Conservation (phyloP, 179 eudicot species). For the Actinidia chinensis region DNA sequence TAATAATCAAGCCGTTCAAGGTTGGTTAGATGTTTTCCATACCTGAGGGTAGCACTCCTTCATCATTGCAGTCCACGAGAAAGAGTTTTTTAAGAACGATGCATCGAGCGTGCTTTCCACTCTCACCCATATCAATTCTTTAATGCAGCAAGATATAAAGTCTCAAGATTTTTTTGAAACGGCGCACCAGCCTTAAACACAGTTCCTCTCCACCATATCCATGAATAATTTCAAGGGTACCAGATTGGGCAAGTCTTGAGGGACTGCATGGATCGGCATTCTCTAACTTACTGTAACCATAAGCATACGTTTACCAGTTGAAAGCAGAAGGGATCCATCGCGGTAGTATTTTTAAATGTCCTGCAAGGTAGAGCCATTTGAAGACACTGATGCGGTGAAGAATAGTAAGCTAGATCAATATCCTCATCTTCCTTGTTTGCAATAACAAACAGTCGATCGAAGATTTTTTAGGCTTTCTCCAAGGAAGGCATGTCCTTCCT, state of each 20-base stretch:
- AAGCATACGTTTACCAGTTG: too few species aligned
- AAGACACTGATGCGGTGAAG: conserved; percentile 21
- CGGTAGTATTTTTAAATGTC: conserved; percentile 17
- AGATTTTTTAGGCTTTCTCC: too few species aligned
- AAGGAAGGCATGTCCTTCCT: too few species aligned
- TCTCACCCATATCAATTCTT: conserved; percentile 10
- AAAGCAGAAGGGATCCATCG: too few species aligned
- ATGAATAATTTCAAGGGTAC: background rate
- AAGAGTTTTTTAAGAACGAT: conserved; percentile 3
- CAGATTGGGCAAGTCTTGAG: conserved; percentile 19
- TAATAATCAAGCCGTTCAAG: rapidly evolving
- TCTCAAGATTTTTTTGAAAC: conserved; percentile 9
- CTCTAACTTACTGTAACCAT: too few species aligned
- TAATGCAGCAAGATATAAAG: background rate
- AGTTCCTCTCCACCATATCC: conserved; percentile 12
- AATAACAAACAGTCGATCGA: too few species aligned
- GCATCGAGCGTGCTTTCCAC: conserved; percentile 20
- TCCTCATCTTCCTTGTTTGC: background rate
- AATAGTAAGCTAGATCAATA: conserved; percentile 4
- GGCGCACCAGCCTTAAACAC: conserved; percentile 12
- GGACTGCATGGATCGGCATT: too few species aligned
- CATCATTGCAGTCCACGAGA: too few species aligned
- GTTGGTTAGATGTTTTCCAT: conserved; percentile 10
- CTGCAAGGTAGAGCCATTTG: conserved; percentile 10
- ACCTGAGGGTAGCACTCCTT: conserved; percentile 20